phyloP scores from a whole-genome alignment of 78 protist genomes.

The Diacronema lutheri region DNA sequence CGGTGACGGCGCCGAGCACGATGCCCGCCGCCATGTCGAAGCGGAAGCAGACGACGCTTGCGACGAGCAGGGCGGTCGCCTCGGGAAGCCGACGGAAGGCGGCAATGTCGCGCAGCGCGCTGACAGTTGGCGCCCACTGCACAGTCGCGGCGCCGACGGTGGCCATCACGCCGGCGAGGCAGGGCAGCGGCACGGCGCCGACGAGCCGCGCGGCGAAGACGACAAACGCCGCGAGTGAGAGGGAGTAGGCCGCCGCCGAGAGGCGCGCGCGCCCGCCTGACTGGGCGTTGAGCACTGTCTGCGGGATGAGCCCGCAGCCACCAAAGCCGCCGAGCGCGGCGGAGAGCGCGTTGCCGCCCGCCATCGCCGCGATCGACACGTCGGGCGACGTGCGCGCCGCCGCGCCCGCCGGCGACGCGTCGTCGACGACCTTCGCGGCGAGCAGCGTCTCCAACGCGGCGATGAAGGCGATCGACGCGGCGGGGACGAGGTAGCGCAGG shows the following conservation, averaged over 20 bases:
- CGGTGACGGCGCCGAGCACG: too few relatives aligned
- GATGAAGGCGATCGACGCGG: not conserved
- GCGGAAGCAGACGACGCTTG: too few relatives aligned
- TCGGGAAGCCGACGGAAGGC: too few relatives aligned
- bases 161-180: not conserved
- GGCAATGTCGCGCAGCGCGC: too few relatives aligned
- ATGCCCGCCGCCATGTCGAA: too few relatives aligned
- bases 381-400: not conserved
- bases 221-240: not conserved
- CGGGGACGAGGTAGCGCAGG: not conserved
- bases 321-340: not conserved
- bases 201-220: not conserved
- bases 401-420: too few relatives aligned
- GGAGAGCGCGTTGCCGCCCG: not conserved
- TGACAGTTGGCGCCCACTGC: not conserved
- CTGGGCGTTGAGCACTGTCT: slow-evolving; percentile 2
- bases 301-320: not conserved
- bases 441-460: not conserved
- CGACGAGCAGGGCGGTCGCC: too few relatives aligned
- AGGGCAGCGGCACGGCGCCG: not conserved
- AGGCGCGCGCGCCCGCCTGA: not conserved
- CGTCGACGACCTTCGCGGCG: not conserved
- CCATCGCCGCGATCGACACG: not conserved
- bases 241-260: not conserved
- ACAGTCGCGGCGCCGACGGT: not conserved